These are phyloP conservation scores for Candida dubliniensis DNA, from an alignment of 1,139 yeast species.

Conservation along the genomic window DNA sequence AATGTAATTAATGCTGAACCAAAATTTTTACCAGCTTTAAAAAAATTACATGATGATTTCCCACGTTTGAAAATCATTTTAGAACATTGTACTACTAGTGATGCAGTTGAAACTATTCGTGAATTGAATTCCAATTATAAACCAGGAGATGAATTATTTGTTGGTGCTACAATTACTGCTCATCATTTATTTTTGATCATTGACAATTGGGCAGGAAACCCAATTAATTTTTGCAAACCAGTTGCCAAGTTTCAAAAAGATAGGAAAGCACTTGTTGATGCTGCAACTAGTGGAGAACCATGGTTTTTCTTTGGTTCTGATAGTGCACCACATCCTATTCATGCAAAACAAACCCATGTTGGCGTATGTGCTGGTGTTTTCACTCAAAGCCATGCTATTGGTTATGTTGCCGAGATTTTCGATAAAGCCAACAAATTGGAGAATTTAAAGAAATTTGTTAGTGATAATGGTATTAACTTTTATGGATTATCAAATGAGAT, in stretches of 20 bases:
- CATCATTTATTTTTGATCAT: slow-evolving; percentile 88
- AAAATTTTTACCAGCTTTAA: slow-evolving; percentile 86
- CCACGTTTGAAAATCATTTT: slow-evolving; percentile 84
- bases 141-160: slow-evolving; percentile 48
- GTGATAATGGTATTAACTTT: slow-evolving; percentile 69
- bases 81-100: slow-evolving; percentile 93
- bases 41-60: slow-evolving; percentile 74
- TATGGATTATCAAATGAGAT: slow-evolving; percentile 51
- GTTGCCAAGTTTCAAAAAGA: slow-evolving; percentile 93
- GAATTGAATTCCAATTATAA: slow-evolving; percentile 59
- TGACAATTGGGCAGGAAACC: slow-evolving; percentile 96
- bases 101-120: slow-evolving; percentile 76
- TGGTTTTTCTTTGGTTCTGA: slow-evolving; percentile 97
- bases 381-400: slow-evolving; percentile 80
- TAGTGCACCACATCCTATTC: slow-evolving; percentile 93
- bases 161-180: slow-evolving; percentile 93
- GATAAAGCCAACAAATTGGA: slow-evolving; percentile 64
- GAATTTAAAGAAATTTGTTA: slow-evolving; percentile 70
- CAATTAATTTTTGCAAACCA: slow-evolving; percentile 94
- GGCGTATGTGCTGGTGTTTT: slow-evolving; percentile 98
- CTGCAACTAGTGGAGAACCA: slow-evolving; percentile 90
- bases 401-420: slow-evolving; percentile 86
- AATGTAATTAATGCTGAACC: slow-evolving; percentile 95
- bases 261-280: slow-evolving; percentile 72
- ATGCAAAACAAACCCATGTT: slow-evolving; percentile 68